Evolutionary conservation across 2,329 filamentous ascomycete species (phyloP), one percentile per base, ranked within the genome.

Genomic region (Neonectria sp.): DNA sequence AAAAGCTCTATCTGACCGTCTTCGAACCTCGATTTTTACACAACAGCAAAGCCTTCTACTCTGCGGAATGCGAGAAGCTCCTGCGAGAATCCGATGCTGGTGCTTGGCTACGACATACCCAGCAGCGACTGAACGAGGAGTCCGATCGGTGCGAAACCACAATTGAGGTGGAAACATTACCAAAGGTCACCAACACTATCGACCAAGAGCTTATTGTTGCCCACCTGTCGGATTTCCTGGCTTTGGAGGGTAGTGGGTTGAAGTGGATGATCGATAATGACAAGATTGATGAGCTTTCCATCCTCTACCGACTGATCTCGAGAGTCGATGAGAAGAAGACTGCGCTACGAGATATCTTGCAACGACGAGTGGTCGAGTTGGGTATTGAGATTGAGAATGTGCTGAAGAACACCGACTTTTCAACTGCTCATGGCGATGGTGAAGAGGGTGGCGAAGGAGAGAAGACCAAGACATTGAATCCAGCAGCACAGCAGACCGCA

Each of bases 211-310:
- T 99, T 59, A 95, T 99, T 55, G 85, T 86, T 48, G 88, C 89
- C 51, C 93, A 96, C 72, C 89, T 98, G 64, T 85, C 89, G 25
- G 94, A 97, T 17, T 92, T 99, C 60, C 87, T 98, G 67, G 90
- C 91, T 55, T 90, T 98, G 81, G 94, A 98, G 74, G 89, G 89
- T 6, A 97, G 92, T 68, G 96, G 96, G 0, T 87, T 98, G 48
- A 90, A 89, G 70, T 91, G 91, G 77, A 98, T 99, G 95, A 90
- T 98, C 56, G 93, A 97, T 79, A 95, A 97, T 74, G 93, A 98
- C 79, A 90, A 92, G 70, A 75, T 92, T 37, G 89, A 92, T 4
- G 95, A 97, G 74, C 84, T 99, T 11, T 85, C 86, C n/a, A 91
- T 95, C 56, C 85, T 98, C 4, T 98, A 96, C 79, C 86, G 90